Evolutionary conservation across 106 monocot species (phyloP), one percentile per base, ranked within the genome.

Genomic region (Acorus calamus): DNA sequence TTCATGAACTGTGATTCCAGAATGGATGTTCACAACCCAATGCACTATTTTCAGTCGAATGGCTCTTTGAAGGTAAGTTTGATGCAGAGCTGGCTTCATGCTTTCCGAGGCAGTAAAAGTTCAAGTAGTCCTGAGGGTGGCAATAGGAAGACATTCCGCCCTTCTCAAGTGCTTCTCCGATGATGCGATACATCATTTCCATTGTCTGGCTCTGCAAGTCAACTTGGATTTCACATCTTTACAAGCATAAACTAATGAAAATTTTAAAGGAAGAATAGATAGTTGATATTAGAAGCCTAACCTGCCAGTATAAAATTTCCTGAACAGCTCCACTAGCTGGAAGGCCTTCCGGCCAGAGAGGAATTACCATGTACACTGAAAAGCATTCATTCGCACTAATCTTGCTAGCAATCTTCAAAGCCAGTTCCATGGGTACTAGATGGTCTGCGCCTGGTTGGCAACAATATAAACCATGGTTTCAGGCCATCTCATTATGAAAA

Each of bases 241-340:
- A 28, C 28, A 28, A 28, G 28, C 28, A 28, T 28, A 28, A 0
- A 28, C 28, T 28, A 28, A 28, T 28, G 28, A 28, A 28, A 28
- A 28, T 28, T 28, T 28, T 28, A 28, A 28, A 28, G 28, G 28
- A 28, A 28, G 28, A 28, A 28, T 50, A 10, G 9, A 46, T 44
- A 59, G 67, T 44, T 51, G 55, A 3, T 53, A 13, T 7, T 6
- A 44, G 6, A 59, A 50, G 3, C 5, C 56, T 52, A 56, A 85
- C 89, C 87, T 92, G 87, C 87, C 87, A 87, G 65, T 59, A 89
- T 4, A 94, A 81, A 69, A 94, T 94, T 76, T 89, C 86, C 62
- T 94, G 89, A 57, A 89, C 77, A 6, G 83, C 73, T 44, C 83
- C 78, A 14, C 62, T 78, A 57, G 57, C 79, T 52, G 86, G 85